Conservation (phyloP, 116 monocot species). For the Phalaenopsis hybrid region DNA sequence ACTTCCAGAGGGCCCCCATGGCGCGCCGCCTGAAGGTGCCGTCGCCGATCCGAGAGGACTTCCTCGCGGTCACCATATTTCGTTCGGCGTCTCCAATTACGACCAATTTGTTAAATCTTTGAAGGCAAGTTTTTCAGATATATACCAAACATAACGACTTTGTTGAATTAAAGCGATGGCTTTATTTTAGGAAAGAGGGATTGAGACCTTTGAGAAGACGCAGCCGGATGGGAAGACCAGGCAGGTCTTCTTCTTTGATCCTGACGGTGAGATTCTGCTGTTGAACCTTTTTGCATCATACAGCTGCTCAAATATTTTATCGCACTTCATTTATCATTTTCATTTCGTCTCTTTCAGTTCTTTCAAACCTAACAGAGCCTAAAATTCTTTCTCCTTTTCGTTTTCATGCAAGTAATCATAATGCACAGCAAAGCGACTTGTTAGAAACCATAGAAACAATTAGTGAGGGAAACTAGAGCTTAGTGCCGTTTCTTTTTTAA, state of each 20-base stretch:
- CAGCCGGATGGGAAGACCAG: constrained; percentile 76
- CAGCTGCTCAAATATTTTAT: background rate
- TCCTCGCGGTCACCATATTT: constrained; percentile 57
- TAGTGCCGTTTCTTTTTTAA: background rate
- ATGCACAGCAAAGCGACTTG: background rate
- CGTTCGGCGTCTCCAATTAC: constrained; percentile 56
- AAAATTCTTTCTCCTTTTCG: background rate
- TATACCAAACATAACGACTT: background rate
- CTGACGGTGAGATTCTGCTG: constrained; percentile 45
- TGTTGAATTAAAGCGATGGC: background rate
- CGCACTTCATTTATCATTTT: too few relatives aligned
- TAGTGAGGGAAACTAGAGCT: background rate
- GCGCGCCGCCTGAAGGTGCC: background rate
- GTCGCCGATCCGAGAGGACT: constrained; percentile 45
- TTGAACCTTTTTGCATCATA: background rate
- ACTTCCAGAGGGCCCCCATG: constrained; percentile 44
- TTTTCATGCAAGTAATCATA: background rate
- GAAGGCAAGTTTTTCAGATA: constrained; percentile 18
- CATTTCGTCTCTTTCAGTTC: too few relatives aligned
- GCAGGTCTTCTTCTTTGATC: constrained; percentile 94
- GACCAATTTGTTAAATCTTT: constrained; percentile 45
- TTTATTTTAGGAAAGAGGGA: constrained; percentile 50
- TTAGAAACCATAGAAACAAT: background rate
- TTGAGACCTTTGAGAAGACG: constrained; percentile 47
- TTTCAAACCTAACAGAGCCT: background rate